Percentiles rank a stretch among this genome's conserved stretches.
Evolutionary conservation across 345 rosid species (phyloP).

Genomic region (Linum trigynum): DNA sequence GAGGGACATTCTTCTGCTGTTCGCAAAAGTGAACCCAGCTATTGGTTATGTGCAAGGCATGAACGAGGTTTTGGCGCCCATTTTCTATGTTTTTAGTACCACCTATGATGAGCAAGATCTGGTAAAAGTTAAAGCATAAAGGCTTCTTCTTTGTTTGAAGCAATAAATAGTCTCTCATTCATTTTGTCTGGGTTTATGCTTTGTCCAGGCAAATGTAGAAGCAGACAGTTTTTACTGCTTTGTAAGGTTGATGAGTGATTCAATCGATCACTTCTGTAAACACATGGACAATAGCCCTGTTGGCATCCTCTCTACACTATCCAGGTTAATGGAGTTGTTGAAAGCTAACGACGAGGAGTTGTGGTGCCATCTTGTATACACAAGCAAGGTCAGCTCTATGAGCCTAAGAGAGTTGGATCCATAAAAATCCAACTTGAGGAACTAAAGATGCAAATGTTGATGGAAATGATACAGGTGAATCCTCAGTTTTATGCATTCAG

Average conservation of each 20-base stretch:
- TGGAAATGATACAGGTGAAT: conserved; percentile 40
- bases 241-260: conserved; percentile 50
- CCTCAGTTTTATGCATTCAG: conserved; percentile 65
- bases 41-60: conserved; percentile 74
- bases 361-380: conserved; percentile 60
- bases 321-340: conserved; percentile 44
- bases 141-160: conserved; percentile 1
- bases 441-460: neutral
- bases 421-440: neutral
- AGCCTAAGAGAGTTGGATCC: too few relatives aligned
- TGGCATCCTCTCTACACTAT: conserved; percentile 59
- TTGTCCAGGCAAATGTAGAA: conserved; percentile 47
- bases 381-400: conserved; percentile 31
- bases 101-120: conserved; percentile 46
- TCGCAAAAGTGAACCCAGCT: conserved; percentile 11
- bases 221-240: conserved; percentile 62
- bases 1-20: conserved; percentile 58
- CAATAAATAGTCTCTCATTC: too few relatives aligned
- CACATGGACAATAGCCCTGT: conserved; percentile 59
- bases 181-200: neutral
- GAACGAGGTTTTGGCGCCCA: conserved; percentile 74
- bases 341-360: conserved; percentile 54
- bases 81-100: conserved; percentile 48
- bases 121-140: conserved; percentile 27
- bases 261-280: conserved; percentile 66